Conservation (phyloP, 202 grass and related monocot species). For the Schoenoplectus triqueter region DNA sequence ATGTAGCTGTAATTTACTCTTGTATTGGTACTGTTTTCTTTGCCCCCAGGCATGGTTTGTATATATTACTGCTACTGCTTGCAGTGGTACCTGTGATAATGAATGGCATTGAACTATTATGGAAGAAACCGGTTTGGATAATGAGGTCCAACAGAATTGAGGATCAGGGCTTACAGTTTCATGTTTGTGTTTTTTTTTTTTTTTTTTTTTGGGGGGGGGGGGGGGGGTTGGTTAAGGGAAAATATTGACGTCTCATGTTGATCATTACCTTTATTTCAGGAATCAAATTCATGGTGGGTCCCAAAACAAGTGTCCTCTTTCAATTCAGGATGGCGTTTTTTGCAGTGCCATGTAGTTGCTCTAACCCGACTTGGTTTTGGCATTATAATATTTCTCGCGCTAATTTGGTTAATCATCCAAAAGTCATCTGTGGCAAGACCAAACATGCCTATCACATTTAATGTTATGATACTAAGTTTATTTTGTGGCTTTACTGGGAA, state of each 20-base stretch:
- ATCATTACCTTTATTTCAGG: conserved; percentile 49
- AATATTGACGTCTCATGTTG: conserved; percentile 8
- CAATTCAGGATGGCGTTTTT: conserved; percentile 53
- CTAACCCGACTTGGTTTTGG: conserved; percentile 60
- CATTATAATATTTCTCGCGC: conserved; percentile 68
- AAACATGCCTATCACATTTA: conserved; percentile 89
- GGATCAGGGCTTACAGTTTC: no score
- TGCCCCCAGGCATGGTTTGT: not conserved
- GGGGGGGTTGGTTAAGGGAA: not conserved
- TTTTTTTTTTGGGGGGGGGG: no score
- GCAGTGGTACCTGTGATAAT: not conserved
- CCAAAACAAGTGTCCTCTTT: conserved; percentile 71
- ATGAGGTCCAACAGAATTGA: not conserved
- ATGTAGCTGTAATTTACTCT: not conserved
- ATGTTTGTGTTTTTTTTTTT: no score
- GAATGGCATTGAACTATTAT: not conserved
- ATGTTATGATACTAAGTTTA: conserved; percentile 63
- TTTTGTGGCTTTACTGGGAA: conserved; percentile 79
- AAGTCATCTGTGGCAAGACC: conserved; percentile 57
- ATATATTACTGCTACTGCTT: conserved; percentile 9
- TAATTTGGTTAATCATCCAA: conserved; percentile 71
- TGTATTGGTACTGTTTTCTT: not conserved
- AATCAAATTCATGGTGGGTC: conserved; percentile 79
- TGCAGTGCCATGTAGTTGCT: conserved; percentile 73
- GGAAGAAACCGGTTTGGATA: conserved; percentile 6